A percentile compares a stretch with the other conserved stretches of the same genome.
Evolutionary conservation across 179 eudicot species (phyloP).

Genomic region (Silene coronaria): DNA sequence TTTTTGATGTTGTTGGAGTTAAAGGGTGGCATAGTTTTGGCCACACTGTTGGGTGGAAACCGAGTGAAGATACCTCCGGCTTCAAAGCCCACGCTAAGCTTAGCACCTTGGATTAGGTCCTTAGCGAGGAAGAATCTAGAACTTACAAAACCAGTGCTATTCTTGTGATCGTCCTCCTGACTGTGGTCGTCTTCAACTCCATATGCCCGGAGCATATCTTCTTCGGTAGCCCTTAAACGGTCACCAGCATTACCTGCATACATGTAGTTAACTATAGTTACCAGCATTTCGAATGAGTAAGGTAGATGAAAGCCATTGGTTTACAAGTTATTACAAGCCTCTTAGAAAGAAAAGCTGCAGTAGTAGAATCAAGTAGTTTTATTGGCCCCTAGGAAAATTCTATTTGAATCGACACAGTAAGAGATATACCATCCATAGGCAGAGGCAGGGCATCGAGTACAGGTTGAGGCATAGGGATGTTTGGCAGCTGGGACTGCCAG

Average conservation of each 20-base stretch:
- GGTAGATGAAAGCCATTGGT: too few relatives aligned
- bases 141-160: neutral
- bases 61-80: neutral
- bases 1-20: neutral
- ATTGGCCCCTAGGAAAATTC: too few relatives aligned
- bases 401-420: neutral
- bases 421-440: neutral
- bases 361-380: too few relatives aligned
- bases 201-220: neutral
- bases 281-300: too few relatives aligned
- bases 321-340: too few relatives aligned
- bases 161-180: neutral
- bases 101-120: slow-evolving; percentile 1
- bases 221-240: neutral
- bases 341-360: too few relatives aligned
- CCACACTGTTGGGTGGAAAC: neutral
- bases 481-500: slow-evolving; percentile 6
- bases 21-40: slow-evolving; percentile 2
- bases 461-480: slow-evolving; percentile 6
- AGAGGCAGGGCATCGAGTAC: slow-evolving; percentile 2
- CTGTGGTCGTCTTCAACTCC: neutral
- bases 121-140: slow-evolving; percentile 7
- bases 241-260: too few relatives aligned
- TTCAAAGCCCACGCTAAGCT: neutral
- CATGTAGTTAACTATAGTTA: too few relatives aligned